Evolutionary conservation across 176 grass and related monocot species (phyloP).

Genomic region (Eleusine indica): DNA sequence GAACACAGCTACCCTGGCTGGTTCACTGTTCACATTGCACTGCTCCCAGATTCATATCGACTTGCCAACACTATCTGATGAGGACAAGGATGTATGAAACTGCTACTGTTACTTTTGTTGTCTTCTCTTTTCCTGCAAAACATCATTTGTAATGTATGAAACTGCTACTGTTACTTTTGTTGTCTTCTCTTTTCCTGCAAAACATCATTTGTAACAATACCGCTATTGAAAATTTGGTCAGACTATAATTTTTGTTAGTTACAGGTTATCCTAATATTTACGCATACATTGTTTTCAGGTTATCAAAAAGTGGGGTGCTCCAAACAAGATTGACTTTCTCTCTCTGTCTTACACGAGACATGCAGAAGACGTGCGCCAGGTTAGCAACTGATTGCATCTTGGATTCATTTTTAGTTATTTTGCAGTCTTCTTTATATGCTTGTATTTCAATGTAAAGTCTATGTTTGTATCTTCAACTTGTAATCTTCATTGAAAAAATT

Average conservation of each 20-base stretch:
- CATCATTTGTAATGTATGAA: background rate
- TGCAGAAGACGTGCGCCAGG: slow-evolving; percentile 91
- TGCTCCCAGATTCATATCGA: slow-evolving; percentile 91
- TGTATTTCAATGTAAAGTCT: background rate
- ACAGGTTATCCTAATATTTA: slow-evolving; percentile 1
- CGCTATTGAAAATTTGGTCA: background rate
- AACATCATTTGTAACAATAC: background rate
- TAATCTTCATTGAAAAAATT: slow-evolving; percentile 10
- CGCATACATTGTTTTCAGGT: slow-evolving; percentile 54
- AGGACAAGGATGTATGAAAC: slow-evolving; percentile 72
- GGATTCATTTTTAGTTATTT: slow-evolving; percentile 21
- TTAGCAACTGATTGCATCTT: slow-evolving; percentile 35
- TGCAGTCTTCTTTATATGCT: background rate
- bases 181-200: background rate
- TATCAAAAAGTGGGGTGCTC: slow-evolving; percentile 91
- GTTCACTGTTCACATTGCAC: slow-evolving; percentile 91
- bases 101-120: background rate
- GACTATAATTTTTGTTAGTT: background rate
- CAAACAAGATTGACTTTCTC: slow-evolving; percentile 97
- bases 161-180: background rate
- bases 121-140: background rate
- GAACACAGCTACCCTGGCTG: slow-evolving; percentile 86
- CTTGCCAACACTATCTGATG: slow-evolving; percentile 86
- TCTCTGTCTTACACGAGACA: slow-evolving; percentile 97
- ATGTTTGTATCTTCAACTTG: slow-evolving; percentile 2